phyloP scores from a whole-genome alignment of 306 rosid genomes.

The Abrus precatorius region DNA sequence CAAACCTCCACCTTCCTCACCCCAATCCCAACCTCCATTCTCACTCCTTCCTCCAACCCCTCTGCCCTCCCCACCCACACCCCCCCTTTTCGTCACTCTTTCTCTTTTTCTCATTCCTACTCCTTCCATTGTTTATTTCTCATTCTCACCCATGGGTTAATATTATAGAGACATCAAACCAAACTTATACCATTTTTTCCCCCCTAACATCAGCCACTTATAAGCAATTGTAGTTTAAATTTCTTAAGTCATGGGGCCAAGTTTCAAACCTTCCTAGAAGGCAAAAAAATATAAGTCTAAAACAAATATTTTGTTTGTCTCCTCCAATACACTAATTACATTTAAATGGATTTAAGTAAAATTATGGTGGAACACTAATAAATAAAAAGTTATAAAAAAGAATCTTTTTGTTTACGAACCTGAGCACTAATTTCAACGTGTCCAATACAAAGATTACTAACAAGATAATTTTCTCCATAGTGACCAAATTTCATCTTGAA shows the following conservation, averaged over 20 bases:
- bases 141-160: background rate
- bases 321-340: background rate
- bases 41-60: no score
- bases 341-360: background rate
- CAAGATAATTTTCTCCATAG: slow-evolving; percentile 99
- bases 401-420: slow-evolving; percentile 54
- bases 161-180: background rate
- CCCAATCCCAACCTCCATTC: no score
- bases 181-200: background rate
- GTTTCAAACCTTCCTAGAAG: background rate
- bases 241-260: background rate
- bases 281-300: background rate
- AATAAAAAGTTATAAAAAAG: slow-evolving; percentile 12
- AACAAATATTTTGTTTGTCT: background rate
- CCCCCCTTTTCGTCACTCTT: no score
- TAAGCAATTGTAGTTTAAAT: background rate
- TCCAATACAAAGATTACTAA: slow-evolving; percentile 75
- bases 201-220: background rate
- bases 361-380: background rate
- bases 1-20: no score
- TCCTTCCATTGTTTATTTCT: no score
- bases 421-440: slow-evolving; percentile 93
- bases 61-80: no score
- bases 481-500: slow-evolving; percentile 98
- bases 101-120: no score